Base-by-base conservation (phyloP, 108 stramenopile species). In the Nannochloropsis salina region DNA sequence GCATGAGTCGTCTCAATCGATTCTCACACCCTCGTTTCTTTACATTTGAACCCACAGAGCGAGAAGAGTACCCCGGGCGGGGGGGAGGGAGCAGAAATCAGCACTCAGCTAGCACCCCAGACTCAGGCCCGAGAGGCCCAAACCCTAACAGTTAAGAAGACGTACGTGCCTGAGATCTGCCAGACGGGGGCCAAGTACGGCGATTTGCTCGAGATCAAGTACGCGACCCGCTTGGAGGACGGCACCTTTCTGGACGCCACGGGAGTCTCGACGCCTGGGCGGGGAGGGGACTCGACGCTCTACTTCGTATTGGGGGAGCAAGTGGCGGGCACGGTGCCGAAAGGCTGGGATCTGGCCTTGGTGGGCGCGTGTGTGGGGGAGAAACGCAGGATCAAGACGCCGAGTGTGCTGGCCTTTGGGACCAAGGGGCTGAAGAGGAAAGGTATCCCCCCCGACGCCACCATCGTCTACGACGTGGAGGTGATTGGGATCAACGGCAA, bases 321-420 rank as follows among this genome's bases (percentile, higher is more conserved):
- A 3, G 61, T 74, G 61, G 61, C 61, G 61, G 61, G 61, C 4
- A 74, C 61, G 61, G 61, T 74, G 61, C 61, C 61, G 3, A 74
- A 74, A n/a, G 61, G 61, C 20, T 74, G 61, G 61, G 61, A 74
- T 6, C 61, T 74, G 6, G 61, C 61, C 20, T 74, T 74, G 61
- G 61, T 74, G 61, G 61, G 61, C 61, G 61, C 61, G 61, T 74
- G 61, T 2, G 61, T 74, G 61, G 61, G 61, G 61, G 61, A 74
- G 61, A 4, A 74, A n/a, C 15, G 61, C 20, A n/a, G 15, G 61
- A 74, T 74, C n/a, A 15, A n/a, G 8, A 74, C 61, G 61, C 61
- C 61, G 61, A 74, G 61, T 74, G 61, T 74, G 3, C 61, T 74
- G 61, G 61, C 61, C 20, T 74, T n/a, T n/a, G 61, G 61, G 61